Conservation (phyloP, 2,329 filamentous ascomycete species). For the Monosporascus sp. region DNA sequence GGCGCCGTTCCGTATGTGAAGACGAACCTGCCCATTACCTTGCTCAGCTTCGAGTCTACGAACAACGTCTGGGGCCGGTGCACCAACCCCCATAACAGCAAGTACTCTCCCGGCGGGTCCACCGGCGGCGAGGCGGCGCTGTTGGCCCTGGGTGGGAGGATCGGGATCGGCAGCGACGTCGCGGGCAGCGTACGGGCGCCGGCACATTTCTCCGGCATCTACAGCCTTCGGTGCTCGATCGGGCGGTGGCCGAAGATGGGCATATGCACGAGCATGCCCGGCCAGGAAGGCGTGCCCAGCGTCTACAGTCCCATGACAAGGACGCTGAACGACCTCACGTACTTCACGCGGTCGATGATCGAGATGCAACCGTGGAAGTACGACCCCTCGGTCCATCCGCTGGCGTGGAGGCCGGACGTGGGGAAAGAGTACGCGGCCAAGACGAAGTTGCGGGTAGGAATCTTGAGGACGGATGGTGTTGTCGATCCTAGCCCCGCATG, state of each 20-base stretch:
- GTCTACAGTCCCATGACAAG: conserved; percentile 92
- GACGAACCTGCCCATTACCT: conserved; percentile 81
- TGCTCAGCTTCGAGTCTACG: conserved; percentile 80
- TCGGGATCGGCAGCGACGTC: conserved; percentile 87
- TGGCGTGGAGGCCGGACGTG: conserved; percentile 67
- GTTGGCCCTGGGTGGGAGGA: conserved; percentile 75
- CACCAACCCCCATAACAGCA: conserved; percentile 77
- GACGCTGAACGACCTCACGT: conserved; percentile 74
- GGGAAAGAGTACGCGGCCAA: conserved; percentile 56
- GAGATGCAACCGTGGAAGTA: conserved; percentile 85
- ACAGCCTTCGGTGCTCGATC: conserved; percentile 79
- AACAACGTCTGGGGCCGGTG: conserved; percentile 76
- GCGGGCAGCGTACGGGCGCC: conserved; percentile 83
- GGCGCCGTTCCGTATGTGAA: conserved; percentile 90
- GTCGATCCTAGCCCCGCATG: conserved; percentile 86
- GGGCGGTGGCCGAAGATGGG: conserved; percentile 87
- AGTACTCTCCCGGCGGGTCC: conserved; percentile 83
- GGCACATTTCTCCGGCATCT: conserved; percentile 86
- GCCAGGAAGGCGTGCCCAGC: conserved; percentile 83
- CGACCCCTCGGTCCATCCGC: conserved; percentile 77
- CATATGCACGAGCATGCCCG: conserved; percentile 82
- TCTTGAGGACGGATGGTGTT: conserved; percentile 76
- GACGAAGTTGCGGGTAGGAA: conserved; percentile 64
- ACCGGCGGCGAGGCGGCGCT: conserved; percentile 83
- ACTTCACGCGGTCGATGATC: conserved; percentile 76